Evolutionary conservation across 192 early-diverging fungal genomes (phyloP).

Genomic region (Mortierella hygrophila): DNA sequence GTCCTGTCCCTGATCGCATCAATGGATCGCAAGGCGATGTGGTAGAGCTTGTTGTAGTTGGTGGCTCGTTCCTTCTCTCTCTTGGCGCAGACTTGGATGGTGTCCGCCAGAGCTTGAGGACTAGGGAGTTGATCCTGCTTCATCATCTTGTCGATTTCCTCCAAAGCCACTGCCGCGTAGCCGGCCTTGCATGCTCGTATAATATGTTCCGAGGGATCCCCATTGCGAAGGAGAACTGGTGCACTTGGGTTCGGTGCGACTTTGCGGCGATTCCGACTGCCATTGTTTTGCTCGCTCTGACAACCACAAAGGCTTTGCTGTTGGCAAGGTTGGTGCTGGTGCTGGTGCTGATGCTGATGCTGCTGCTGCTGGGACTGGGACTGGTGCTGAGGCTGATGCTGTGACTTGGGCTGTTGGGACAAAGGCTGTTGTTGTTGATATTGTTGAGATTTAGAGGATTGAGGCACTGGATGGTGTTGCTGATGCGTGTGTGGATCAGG

Average conservation of each 20-base stretch:
- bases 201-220: constrained; percentile 43
- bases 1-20: constrained; percentile 18
- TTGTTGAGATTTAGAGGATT: background rate
- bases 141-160: constrained; percentile 42
- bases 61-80: constrained; percentile 44
- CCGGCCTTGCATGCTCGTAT: constrained; percentile 44
- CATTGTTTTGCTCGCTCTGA: constrained; percentile 3
- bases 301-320: background rate
- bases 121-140: constrained; percentile 35
- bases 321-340: background rate
- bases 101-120: constrained; percentile 43
- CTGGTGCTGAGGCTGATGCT: background rate
- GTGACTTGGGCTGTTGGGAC: background rate
- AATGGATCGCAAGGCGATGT: constrained; percentile 27
- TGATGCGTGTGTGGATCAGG: background rate
- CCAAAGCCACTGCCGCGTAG: constrained; percentile 47
- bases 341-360: constrained; percentile 4
- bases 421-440: background rate
- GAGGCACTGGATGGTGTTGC: background rate
- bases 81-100: constrained; percentile 53
- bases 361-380: background rate
- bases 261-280: background rate
- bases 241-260: constrained; percentile 13
- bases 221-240: constrained; percentile 18
- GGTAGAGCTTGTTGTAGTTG: constrained; percentile 37